Evolutionary conservation across 768 basidiomycete genomes (phyloP).

Genomic region (Imleria badia): DNA sequence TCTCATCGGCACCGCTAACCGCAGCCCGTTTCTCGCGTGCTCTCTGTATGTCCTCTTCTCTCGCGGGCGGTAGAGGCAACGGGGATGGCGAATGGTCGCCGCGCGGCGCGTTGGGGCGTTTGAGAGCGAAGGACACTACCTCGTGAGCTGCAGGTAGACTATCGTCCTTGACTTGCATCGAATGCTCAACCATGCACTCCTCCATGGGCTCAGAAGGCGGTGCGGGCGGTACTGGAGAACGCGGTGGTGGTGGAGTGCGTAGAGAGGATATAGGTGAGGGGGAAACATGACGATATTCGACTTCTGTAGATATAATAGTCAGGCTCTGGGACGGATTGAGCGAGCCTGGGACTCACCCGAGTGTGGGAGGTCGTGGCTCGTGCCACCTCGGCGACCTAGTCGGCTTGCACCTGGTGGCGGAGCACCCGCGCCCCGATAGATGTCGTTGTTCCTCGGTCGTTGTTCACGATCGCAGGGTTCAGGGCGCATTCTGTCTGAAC

Average conservation of each 20-base stretch:
- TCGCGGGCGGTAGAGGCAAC: conserved; percentile 32
- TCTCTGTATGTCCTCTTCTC: conserved; percentile 26
- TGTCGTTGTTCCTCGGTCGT: conserved; percentile 32
- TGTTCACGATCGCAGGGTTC: conserved; percentile 37
- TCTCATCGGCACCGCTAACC: conserved; percentile 6
- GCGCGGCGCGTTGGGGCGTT: conserved; percentile 47
- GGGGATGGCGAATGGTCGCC: conserved; percentile 47
- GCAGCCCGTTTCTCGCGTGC: conserved; percentile 28
- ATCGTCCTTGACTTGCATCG: conserved; percentile 23
- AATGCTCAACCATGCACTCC: conserved; percentile 15
- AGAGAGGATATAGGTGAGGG: conserved; percentile 24
- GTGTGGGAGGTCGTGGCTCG: conserved; percentile 4
- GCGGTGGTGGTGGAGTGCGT: conserved; percentile 20
- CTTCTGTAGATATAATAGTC: conserved; percentile 6
- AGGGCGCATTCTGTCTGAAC: conserved; percentile 35
- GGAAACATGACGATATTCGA: conserved; percentile 22
- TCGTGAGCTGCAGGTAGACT: conserved; percentile 38
- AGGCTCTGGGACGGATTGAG: neutral
- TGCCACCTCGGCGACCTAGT: conserved; percentile 2
- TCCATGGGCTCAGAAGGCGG: conserved; percentile 41
- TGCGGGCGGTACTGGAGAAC: conserved; percentile 25
- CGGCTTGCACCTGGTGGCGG: conserved; percentile 9
- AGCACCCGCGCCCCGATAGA: conserved; percentile 13
- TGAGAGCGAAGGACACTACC: conserved; percentile 42
- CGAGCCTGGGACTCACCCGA: conserved; percentile 7